A percentile compares a stretch with the other conserved stretches of the same genome.
Evolutionary conservation across 345 rosid species (phyloP).

Genomic region (Brassica incana): DNA sequence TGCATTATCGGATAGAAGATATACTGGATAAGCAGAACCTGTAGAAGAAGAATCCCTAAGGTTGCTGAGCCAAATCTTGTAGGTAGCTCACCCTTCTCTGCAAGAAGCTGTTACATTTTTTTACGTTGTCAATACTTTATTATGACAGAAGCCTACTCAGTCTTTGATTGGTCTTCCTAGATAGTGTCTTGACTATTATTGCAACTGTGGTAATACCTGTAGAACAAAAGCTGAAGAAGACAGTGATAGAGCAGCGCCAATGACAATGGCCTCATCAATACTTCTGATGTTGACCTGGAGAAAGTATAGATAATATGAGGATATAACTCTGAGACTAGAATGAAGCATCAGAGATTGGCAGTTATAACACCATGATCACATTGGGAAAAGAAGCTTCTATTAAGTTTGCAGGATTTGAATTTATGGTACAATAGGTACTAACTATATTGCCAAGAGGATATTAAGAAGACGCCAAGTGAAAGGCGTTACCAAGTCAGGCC

Average conservation of each 20-base stretch:
- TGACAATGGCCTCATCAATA: slow-evolving; percentile 91
- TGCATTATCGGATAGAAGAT: slow-evolving; percentile 1
- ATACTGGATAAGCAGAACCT: slow-evolving; percentile 52
- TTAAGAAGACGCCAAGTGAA: not conserved
- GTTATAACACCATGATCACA: not conserved
- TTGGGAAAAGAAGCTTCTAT: not conserved
- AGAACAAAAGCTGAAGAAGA: slow-evolving; percentile 97
- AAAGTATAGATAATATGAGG: slow-evolving; percentile 6
- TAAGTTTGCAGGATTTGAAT: too few species aligned
- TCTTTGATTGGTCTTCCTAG: not conserved
- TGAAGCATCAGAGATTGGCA: slow-evolving; percentile 3
- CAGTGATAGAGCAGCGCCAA: slow-evolving; percentile 95
- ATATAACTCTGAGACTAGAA: not conserved
- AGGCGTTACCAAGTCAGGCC: slow-evolving; percentile 76
- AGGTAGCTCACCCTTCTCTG: slow-evolving; percentile 98
- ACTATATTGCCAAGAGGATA: too few species aligned
- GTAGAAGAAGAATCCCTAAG: slow-evolving; percentile 92
- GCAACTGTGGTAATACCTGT: slow-evolving; percentile 53
- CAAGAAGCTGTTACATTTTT: slow-evolving; percentile 69
- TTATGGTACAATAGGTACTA: too few species aligned
- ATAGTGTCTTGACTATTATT: not conserved
- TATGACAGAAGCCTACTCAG: not conserved
- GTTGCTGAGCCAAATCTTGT: slow-evolving; percentile 98
- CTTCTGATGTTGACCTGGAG: slow-evolving; percentile 92
- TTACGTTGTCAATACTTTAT: not conserved